Base-by-base conservation (phyloP, 768 basidiomycete genomes). In the Asterophora parasitica region DNA sequence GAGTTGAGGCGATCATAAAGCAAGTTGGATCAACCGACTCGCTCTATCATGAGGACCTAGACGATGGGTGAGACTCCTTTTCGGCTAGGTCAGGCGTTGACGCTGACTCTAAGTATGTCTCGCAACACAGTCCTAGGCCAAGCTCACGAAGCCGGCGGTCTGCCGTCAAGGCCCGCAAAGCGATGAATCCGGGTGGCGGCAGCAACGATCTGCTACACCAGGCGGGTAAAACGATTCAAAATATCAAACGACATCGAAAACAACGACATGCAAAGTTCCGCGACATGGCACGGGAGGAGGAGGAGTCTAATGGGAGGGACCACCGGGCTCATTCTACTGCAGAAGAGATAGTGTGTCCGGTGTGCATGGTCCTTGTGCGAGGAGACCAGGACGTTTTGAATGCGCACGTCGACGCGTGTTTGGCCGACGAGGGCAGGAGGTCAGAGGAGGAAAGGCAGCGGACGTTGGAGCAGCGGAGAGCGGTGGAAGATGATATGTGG, bases 381-480 rank as follows among this genome's bases (percentile, higher is more conserved):
- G 88, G 88, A 1, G 88, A 88, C 56, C 70, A 74, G 36, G 88
- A 88, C 50, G 81, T 88, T 7, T 58, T 88, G 2, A 81, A 87
- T 55, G 87, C 86, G 12, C 89, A 92, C 64, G 77, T 92, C n/a
- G 85, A 92, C 56, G 72, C 85, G 6, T 92, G 89, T 60, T 62
- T 92, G 35, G 79, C 79, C 4, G 69, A 86, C 56, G 78, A 81
- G 55, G 69, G 60, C 43, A 66, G 63, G 28, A 62, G 70, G 43
- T 41, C 73, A 31, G 71, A 75, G 52, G 74, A 73, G 43, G 72
- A 74, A 37, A 63, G 72, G 42, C 63, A 67, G 36, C 66, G 66
- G 38, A 65, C 68, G 41, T 63, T 68, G 32, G 58, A 60, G 30
- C 53, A 59, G 30, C 53, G 56, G 19, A 60, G 52, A 27, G 54